Evolutionary conservation across 768 basidiomycete genomes (phyloP).

Genomic region (Rubroboletus satanas): DNA sequence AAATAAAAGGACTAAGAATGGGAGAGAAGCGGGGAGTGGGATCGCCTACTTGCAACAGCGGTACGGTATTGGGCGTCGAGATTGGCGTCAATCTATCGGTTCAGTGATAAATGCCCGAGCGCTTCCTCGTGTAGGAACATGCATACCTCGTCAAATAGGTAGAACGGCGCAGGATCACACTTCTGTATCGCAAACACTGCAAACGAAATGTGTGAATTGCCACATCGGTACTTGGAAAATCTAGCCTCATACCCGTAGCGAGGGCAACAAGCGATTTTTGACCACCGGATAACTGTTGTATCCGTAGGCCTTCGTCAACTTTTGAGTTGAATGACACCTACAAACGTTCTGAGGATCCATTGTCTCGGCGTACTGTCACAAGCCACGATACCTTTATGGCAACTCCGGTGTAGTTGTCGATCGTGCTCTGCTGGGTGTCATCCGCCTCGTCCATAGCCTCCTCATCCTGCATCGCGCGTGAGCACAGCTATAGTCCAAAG

Average conservation of each 20-base stretch:
- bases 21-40: not conserved
- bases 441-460: constrained; percentile 65
- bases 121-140: not conserved
- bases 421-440: constrained; percentile 65
- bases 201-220: constrained; percentile 2
- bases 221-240: not conserved
- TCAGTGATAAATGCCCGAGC: not conserved
- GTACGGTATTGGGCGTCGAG: constrained; percentile 97
- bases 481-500: not conserved
- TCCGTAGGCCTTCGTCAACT: constrained; percentile 91
- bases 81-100: constrained; percentile 85
- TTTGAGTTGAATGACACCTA: constrained; percentile 99
- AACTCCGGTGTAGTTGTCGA: constrained; percentile 96
- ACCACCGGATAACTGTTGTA: constrained; percentile 95
- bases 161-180: constrained; percentile 98
- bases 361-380: not conserved
- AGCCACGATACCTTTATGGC: constrained; percentile 71
- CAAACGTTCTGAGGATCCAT: not conserved
- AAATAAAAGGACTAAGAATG: constrained; percentile 36
- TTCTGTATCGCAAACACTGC: constrained; percentile 97
- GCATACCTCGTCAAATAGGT: constrained; percentile 91
- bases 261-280: constrained; percentile 97
- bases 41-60: constrained; percentile 79
- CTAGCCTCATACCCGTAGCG: constrained; percentile 62
- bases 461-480: constrained; percentile 50